These are phyloP conservation scores for Phytopythium delawarense DNA, from an alignment of 352 stramenopile genomes.

Conservation along the genomic window DNA sequence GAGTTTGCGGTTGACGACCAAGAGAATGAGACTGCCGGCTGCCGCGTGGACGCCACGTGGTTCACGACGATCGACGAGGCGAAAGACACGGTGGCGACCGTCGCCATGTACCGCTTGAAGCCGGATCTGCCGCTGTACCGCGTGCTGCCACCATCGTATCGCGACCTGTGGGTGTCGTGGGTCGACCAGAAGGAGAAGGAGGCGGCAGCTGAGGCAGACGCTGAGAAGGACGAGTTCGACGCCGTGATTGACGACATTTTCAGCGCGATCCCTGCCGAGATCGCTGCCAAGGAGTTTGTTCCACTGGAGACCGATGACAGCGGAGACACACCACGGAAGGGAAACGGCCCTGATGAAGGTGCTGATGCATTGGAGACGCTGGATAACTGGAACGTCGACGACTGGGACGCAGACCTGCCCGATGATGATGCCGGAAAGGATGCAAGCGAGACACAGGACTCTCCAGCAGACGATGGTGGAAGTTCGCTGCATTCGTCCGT, in stretches of 20 bases:
- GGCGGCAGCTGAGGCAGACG: slow-evolving; percentile 26
- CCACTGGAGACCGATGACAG: not conserved
- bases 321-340: not conserved
- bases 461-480: no score
- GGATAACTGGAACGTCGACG: slow-evolving; percentile 59
- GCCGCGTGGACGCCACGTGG: slow-evolving; percentile 19
- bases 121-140: slow-evolving; percentile 84
- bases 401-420: slow-evolving; percentile 65
- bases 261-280: slow-evolving; percentile 40
- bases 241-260: slow-evolving; percentile 48
- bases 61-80: slow-evolving; percentile 66
- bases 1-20: slow-evolving; percentile 37
- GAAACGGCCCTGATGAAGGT: not conserved
- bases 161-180: slow-evolving; percentile 86
- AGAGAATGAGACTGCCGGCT: slow-evolving; percentile 9
- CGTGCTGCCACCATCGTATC: slow-evolving; percentile 85
- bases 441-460: not conserved
- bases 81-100: slow-evolving; percentile 75
- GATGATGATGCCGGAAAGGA: slow-evolving; percentile 18
- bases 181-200: slow-evolving; percentile 32
- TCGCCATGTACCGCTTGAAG: slow-evolving; percentile 86
- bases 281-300: slow-evolving; percentile 27
- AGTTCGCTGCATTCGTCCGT: not conserved
- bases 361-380: slow-evolving; percentile 11
- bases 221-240: slow-evolving; percentile 48